Evolutionary conservation across 495 filamentous ascomycete species (phyloP), one percentile per base, ranked within the genome.

Genomic region (Penicillium cosmopolitanum): DNA sequence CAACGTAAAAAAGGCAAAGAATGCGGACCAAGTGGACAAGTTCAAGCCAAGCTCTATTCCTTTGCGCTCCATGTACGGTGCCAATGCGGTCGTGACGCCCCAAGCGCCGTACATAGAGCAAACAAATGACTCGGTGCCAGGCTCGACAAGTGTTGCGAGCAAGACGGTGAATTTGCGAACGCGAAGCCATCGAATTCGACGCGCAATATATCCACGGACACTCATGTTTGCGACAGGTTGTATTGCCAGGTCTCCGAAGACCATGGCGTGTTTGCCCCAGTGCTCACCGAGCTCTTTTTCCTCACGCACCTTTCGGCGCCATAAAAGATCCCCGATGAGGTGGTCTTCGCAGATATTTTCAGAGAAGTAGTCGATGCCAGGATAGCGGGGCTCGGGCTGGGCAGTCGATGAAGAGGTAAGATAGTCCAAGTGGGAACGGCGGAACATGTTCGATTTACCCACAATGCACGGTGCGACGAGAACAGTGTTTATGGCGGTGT

Each of bases 321-420:
- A 99, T 12, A 98, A 82, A 6, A 96, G 79, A 64, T 97, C 94
- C 25, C 93, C 94, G 52, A 99, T 96, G 15, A 97, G 77, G 64
- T 99, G 96, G 67, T 99, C 95, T 69, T 99, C 95, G 77, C 95
- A 99, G 73, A 99, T 97, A 66, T 97, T 95, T 40, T 90, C 83
- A 15, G 89, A 93, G 77, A 99, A 98, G 75, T 87, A 94, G 70
- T 96, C 91, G 62, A 98, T 87, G 0, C 94, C 93, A 1, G 84
- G 82, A 68, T 62, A 75, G 59, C 65, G 82, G 62, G 33, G 73
- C 69, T 62, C 56, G 23, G 66, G 58, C 31, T 70, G 56, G 9
- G 51, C 62, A 1, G 71, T 53, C 12, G 63, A 81, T 9, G 77
- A 81, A 50, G 79, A 68, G n/a, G 93, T 97, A 18, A 96, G 82